A percentile compares a stretch with the other conserved stretches of the same genome.
phyloP scores from a whole-genome alignment of 805 yeast species.

The Nakazawaea ernobii region DNA sequence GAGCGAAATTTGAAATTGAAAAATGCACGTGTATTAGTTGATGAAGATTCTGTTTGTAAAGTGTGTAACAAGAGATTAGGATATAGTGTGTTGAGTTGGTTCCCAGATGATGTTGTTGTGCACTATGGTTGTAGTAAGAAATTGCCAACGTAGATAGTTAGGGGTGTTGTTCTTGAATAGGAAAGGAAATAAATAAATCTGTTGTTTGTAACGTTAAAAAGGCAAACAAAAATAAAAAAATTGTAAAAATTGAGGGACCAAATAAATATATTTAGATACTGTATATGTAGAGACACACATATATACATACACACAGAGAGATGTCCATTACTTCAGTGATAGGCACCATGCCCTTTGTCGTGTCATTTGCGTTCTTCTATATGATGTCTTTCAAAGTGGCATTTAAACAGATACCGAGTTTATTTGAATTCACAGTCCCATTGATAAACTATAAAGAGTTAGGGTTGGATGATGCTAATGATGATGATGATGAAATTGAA shows the following conservation, averaged over 20 bases:
- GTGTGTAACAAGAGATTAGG: conserved; percentile 56
- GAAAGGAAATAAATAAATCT: background rate
- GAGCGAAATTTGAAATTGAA: conserved; percentile 34
- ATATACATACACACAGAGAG: background rate
- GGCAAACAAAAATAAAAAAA: too few species aligned
- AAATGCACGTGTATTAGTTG: conserved; percentile 29
- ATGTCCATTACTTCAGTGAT: conserved; percentile 8
- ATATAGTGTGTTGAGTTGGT: conserved; percentile 44
- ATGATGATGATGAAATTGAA: conserved; percentile 22
- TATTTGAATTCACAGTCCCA: conserved; percentile 11
- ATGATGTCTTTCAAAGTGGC: conserved; percentile 7
- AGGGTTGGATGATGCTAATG: conserved; percentile 10
- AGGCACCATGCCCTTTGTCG: conserved; percentile 14
- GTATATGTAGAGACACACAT: background rate
- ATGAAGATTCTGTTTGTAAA: conserved; percentile 45
- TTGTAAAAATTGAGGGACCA: too few species aligned
- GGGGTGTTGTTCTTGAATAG: background rate
- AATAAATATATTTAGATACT: too few species aligned
- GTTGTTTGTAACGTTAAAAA: too few species aligned
- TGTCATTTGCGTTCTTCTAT: conserved; percentile 4
- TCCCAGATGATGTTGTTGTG: conserved; percentile 37
- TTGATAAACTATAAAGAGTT: conserved; percentile 9
- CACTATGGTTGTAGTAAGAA: conserved; percentile 48
- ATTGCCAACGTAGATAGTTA: too few species aligned
- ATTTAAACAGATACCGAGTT: conserved; percentile 11